phyloP scores from a whole-genome alignment of 2,329 filamentous ascomycete species.

The Phaeophleospora eucalypticola region DNA sequence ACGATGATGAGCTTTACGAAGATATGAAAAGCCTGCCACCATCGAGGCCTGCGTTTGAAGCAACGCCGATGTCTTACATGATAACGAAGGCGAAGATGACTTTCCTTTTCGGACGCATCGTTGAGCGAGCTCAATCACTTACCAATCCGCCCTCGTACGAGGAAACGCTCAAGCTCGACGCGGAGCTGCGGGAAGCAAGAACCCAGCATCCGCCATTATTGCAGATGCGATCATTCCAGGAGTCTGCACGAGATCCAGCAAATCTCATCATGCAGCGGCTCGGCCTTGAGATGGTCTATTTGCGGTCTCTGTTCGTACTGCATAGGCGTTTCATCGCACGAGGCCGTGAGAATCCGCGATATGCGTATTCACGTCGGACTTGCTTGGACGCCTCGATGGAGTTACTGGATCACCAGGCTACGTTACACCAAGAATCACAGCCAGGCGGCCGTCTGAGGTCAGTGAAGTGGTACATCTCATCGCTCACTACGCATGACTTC shows the following conservation, averaged over 20 bases:
- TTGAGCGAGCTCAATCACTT: slow-evolving; percentile 61
- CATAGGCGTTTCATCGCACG: slow-evolving; percentile 83
- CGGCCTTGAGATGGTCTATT: slow-evolving; percentile 77
- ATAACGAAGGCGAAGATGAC: slow-evolving; percentile 68
- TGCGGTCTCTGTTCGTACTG: slow-evolving; percentile 83
- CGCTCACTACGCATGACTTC: slow-evolving; percentile 79
- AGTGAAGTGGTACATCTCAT: slow-evolving; percentile 74
- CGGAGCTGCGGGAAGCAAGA: slow-evolving; percentile 53
- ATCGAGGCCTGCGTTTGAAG: slow-evolving; percentile 63
- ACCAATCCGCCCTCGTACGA: slow-evolving; percentile 58
- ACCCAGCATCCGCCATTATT: slow-evolving; percentile 75
- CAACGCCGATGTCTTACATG: slow-evolving; percentile 74
- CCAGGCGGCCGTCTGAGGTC: slow-evolving; percentile 66
- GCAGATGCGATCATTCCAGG: slow-evolving; percentile 68
- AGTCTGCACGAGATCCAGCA: slow-evolving; percentile 65
- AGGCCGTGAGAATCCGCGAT: slow-evolving; percentile 73
- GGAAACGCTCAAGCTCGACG: slow-evolving; percentile 58
- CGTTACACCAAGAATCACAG: slow-evolving; percentile 70
- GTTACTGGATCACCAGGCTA: slow-evolving; percentile 71
- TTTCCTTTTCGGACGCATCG: slow-evolving; percentile 65
- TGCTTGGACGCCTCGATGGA: slow-evolving; percentile 85
- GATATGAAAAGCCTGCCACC: slow-evolving; percentile 64
- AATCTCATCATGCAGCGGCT: slow-evolving; percentile 74
- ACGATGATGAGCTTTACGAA: slow-evolving; percentile 74
- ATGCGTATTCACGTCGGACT: slow-evolving; percentile 75